Conservation (phyloP, 2,329 filamentous ascomycete genomes). For the Beauveria medogensis region DNA sequence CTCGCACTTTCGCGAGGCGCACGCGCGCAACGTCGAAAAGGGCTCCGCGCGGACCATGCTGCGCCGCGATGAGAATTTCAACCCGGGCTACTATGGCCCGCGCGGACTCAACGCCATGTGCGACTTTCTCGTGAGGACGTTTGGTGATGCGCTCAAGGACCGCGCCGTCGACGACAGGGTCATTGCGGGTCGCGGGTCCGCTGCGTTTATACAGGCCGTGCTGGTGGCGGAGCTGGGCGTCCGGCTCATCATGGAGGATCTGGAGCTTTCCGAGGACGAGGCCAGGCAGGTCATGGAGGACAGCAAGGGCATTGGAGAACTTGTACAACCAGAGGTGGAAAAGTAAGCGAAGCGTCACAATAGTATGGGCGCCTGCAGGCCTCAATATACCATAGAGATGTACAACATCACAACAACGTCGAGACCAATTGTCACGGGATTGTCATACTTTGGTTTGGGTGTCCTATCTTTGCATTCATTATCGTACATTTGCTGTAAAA, state of each 20-base stretch:
- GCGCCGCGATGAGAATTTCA: conserved; percentile 49
- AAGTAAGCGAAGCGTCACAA: not conserved
- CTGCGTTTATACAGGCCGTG: conserved; percentile 63
- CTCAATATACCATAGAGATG: not conserved
- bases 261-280: conserved; percentile 33
- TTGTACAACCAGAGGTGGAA: conserved; percentile 36
- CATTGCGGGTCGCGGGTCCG: conserved; percentile 58
- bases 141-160: conserved; percentile 52
- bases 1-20: conserved; percentile 53
- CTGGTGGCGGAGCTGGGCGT: conserved; percentile 64
- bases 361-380: not conserved
- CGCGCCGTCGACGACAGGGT: conserved; percentile 56
- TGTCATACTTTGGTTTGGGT: not conserved
- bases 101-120: conserved; percentile 66
- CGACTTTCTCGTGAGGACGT: conserved; percentile 54
- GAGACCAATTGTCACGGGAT: not conserved
- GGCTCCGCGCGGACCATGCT: conserved; percentile 55
- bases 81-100: conserved; percentile 77
- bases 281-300: conserved; percentile 53
- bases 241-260: conserved; percentile 48
- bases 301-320: conserved; percentile 58
- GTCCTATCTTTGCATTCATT: conserved; percentile 15
- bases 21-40: conserved; percentile 46
- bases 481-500: not conserved
- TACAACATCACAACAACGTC: not conserved